A percentile compares a stretch with the other conserved stretches of the same genome.
phyloP scores from a whole-genome alignment of 805 yeast species.

The Lipomyces sp. region DNA sequence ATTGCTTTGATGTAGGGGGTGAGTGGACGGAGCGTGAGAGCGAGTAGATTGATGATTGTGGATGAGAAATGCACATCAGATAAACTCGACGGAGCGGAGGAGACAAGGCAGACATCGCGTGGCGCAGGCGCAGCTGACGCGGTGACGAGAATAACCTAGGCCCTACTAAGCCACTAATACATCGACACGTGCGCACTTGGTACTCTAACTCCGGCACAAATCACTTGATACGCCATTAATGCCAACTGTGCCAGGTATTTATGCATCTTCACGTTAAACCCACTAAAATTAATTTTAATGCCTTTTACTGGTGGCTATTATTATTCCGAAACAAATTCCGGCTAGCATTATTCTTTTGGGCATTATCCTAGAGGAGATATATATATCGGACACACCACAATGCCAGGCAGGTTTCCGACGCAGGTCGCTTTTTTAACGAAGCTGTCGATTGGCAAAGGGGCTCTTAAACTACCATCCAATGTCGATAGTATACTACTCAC shows the following conservation, averaged over 20 bases:
- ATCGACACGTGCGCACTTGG: no score
- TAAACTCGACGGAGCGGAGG: not conserved
- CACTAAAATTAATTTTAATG: no score
- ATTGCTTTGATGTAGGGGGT: not conserved
- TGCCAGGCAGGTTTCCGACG: conserved; percentile 11
- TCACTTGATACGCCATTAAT: no score
- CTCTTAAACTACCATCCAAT: conserved; percentile 17
- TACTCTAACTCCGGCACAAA: no score
- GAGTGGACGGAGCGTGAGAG: not conserved
- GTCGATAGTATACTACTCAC: conserved; percentile 13
- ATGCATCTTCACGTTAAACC: no score
- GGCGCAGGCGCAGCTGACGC: conserved; percentile 2
- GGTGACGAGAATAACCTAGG: not conserved
- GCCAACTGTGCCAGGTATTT: no score
- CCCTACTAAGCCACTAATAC: no score
- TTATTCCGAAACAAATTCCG: no score
- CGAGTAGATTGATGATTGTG: not conserved
- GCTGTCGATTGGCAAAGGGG: conserved; percentile 25
- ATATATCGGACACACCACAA: not conserved
- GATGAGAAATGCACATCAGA: conserved; percentile 5
- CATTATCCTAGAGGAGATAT: no score
- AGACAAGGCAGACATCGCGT: not conserved
- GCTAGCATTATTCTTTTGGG: no score
- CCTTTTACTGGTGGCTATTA: no score
- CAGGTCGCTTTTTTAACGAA: conserved; percentile 16